These are phyloP conservation scores for Tremellales sp. DNA, from an alignment of 1,284 basidiomycete genomes.

Conservation along the genomic window DNA sequence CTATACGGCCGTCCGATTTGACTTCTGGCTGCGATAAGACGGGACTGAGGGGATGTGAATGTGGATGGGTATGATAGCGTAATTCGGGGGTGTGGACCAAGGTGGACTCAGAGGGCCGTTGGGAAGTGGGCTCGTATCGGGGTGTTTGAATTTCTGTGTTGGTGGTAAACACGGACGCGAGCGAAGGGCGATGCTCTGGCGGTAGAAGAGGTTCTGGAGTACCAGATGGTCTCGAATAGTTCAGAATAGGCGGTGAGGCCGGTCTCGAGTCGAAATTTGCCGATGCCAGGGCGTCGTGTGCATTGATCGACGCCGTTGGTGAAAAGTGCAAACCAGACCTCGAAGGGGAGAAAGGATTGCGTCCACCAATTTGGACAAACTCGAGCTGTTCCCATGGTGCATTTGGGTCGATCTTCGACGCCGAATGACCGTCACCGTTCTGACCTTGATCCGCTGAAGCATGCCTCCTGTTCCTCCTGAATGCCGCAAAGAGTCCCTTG, in stretches of 20 bases:
- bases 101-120: constrained; percentile 18
- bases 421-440: not conserved
- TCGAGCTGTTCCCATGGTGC: constrained; percentile 40
- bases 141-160: not conserved
- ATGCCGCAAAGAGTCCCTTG: not conserved
- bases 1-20: not conserved
- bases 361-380: constrained; percentile 25
- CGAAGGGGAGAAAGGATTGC: not conserved
- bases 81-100: constrained; percentile 15
- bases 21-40: constrained; percentile 6
- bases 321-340: not conserved
- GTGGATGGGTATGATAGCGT: constrained; percentile 1
- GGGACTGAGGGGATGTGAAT: constrained; percentile 5
- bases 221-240: no score
- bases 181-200: not conserved
- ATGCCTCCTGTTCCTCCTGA: not conserved
- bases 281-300: no score
- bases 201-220: no score
- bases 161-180: not conserved
- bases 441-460: not conserved
- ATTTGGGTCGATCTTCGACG: constrained; percentile 12
- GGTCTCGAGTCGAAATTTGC: no score
- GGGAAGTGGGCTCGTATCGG: constrained; percentile 4
- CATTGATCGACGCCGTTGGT: no score
- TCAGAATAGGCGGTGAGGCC: no score